Evolutionary conservation across 148 eudicot genomes (phyloP).

Genomic region (Camellia sinensis): DNA sequence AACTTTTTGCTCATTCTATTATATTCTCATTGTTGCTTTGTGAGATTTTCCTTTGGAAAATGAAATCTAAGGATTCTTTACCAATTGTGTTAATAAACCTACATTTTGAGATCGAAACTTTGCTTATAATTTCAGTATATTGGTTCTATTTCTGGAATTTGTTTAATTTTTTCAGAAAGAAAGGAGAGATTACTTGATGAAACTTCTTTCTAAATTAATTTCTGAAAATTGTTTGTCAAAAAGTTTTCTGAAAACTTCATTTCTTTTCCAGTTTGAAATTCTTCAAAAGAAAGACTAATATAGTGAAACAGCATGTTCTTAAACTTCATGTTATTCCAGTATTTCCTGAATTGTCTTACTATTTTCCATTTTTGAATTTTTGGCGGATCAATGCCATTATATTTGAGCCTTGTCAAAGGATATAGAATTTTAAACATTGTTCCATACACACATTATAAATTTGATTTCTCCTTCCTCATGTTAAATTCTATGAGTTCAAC

Average conservation of each 20-base stretch:
- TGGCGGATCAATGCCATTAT: background rate
- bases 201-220: background rate
- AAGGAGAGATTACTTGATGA: background rate
- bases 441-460: background rate
- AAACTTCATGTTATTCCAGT: background rate
- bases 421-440: background rate
- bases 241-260: background rate
- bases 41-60: background rate
- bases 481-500: background rate
- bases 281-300: background rate
- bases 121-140: background rate
- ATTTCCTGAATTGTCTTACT: background rate
- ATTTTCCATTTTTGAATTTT: background rate
- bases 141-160: background rate
- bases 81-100: background rate
- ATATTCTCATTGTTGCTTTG: background rate
- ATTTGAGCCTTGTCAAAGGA: background rate
- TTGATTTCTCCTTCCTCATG: background rate
- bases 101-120: background rate
- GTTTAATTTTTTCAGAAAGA: background rate
- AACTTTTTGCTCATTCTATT: too few species aligned
- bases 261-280: background rate
- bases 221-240: background rate
- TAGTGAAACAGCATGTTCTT: background rate
- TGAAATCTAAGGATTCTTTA: background rate